Base-by-base conservation (phyloP, 306 rosid genomes). In the Coriaria nepalensis region DNA sequence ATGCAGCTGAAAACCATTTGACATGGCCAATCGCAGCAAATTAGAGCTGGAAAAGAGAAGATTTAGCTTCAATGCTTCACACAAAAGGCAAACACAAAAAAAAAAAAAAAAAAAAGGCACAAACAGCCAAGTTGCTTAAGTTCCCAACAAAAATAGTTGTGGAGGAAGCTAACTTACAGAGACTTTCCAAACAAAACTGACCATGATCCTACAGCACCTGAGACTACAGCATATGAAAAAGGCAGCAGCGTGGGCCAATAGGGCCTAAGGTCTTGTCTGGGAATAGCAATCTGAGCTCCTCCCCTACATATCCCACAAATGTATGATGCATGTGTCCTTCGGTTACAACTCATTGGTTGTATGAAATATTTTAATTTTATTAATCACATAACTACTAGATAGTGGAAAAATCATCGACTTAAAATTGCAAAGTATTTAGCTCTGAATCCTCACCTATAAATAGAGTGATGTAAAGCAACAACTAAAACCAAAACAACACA, bases 141-240 rank as follows among this genome's bases (percentile, higher is more conserved):
- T n/a, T n/a, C n/a, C n/a, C n/a, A n/a, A n/a, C n/a, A n/a, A n/a
- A n/a, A n/a, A n/a, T n/a, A n/a, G n/a, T n/a, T n/a, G n/a, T n/a
- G n/a, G n/a, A 20, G 75, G 59, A 34, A 56, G 68, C 45, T 33
- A 51, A 73, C 93, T 79, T 77, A 90, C 97, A 90, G 96, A 29
- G 98, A 90, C 73, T 90, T 90, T 46, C 95, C 98, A 66, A 90
- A 90, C 76, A 90, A 73, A 48, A 90, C 98, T 10, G 98, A 90
- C 74, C 93, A 85, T 47, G 98, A 90, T 56, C 98, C 98, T 62
- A 90, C 75, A 52, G 94, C 96, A 63, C 98, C 98, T 51, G 98
- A 90, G 68, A 90, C 98, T 70, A 85, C 59, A 57, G 98, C 98
- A 65, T 81, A 90, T 15, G 98, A 90, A 66, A 85, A 90, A 38